Evolutionary conservation across 2,329 filamentous ascomycete species (phyloP), one percentile per base, ranked within the genome.

Genomic region (Aspergillus transmontanensis): DNA sequence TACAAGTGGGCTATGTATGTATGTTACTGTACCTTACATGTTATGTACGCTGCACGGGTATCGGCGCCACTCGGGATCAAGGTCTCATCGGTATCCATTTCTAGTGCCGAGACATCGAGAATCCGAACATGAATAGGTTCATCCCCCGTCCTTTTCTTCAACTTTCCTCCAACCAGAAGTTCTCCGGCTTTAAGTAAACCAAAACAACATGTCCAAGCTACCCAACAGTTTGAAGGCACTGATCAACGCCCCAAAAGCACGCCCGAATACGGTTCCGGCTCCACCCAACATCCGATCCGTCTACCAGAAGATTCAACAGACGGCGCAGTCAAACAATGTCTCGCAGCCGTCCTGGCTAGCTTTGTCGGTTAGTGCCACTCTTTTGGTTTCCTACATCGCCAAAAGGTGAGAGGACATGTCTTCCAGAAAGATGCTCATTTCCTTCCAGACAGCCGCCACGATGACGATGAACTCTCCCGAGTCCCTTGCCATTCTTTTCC

Each of bases 401-500:
- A 45, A 34, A 28, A 10, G 9, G 28, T 32, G 16, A 14, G 6
- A n/a, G 21, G 23, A 46, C 32, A 14, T 21, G n/a, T 21, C 5
- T 43, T 30, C 6, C 12, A 28, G 26, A 32, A 36, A 36, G 11
- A 30, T 10, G 21, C n/a, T 61, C 41, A 64, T n/a, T 43, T n/a
- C 32, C 23, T n/a, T n/a, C 19, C 28, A 92, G 89, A 90, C 92
- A 0, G 92, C 92, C 36, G 89, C 92, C 21, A 93, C 91, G 1
- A 91, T 94, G 80, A 95, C 92, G 1, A 87, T 95, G 82, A 95
- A 96, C 81, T 93, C 91, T 1, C 92, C 92, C 28, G 89, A 91
- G 62, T 90, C 91, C 3, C 86, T 94, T 68, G 79, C 86, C 4
- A 78, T 85, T 26, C 84, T 94, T 14, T 89, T 88, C 78, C 72